Conservation (phyloP, 2,329 filamentous ascomycete species). For the Aspergillus fijiensis region DNA sequence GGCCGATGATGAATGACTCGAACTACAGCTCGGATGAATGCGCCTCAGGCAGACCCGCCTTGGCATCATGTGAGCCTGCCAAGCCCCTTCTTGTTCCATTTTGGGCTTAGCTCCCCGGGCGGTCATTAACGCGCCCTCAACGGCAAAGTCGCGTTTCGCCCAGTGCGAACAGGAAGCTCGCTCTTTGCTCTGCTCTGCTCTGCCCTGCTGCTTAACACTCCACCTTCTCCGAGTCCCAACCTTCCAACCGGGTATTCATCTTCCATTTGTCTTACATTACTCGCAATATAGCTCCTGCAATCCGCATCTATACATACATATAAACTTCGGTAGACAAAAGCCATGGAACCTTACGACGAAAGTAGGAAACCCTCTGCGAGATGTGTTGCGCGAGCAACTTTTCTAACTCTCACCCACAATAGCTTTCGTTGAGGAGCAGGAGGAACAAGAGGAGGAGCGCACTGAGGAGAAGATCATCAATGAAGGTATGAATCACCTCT, state of each 20-base stretch:
- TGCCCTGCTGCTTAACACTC: slow-evolving; percentile 7
- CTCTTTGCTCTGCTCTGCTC: slow-evolving; percentile 13
- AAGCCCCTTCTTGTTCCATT: slow-evolving; percentile 18
- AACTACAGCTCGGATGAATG: not conserved
- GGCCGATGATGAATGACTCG: not conserved
- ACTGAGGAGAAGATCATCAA: slow-evolving; percentile 88
- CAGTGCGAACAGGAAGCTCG: slow-evolving; percentile 15
- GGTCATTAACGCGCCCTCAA: slow-evolving; percentile 39
- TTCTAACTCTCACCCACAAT: slow-evolving; percentile 21
- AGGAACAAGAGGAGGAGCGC: slow-evolving; percentile 67
- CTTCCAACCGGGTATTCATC: not conserved
- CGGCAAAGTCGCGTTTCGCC: slow-evolving; percentile 27
- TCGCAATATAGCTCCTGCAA: not conserved
- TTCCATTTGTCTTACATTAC: not conserved
- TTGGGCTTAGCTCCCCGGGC: slow-evolving; percentile 24
- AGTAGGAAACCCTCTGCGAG: slow-evolving; percentile 22
- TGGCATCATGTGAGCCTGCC: slow-evolving; percentile 17
- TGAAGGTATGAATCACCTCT: slow-evolving; percentile 60
- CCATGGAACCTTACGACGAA: slow-evolving; percentile 41
- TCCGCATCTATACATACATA: not conserved
- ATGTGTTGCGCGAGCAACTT: slow-evolving; percentile 14
- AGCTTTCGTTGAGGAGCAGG: slow-evolving; percentile 40
- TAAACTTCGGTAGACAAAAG: not conserved
- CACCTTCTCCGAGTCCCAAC: not conserved
- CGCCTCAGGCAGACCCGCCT: not conserved